phyloP scores from a whole-genome alignment of 2,329 filamentous ascomycete species.

The Cytospora schulzeri region DNA sequence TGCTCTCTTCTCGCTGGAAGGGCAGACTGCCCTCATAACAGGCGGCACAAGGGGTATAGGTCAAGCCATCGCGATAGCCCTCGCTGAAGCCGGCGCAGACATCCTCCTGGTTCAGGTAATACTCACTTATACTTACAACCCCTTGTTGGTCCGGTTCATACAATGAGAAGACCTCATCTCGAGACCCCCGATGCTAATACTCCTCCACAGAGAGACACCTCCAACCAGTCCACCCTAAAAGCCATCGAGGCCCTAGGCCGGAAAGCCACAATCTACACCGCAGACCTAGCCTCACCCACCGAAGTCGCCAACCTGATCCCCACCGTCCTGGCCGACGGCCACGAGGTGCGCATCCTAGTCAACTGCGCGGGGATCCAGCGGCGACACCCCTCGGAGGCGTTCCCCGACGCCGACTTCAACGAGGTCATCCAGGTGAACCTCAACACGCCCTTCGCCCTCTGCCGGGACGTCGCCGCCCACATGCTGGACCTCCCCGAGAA shows the following conservation, averaged over 20 bases:
- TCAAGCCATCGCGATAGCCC: constrained; percentile 56
- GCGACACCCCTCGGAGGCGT: constrained; percentile 72
- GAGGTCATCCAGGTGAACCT: constrained; percentile 87
- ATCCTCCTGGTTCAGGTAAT: constrained; percentile 56
- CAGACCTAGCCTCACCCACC: constrained; percentile 64
- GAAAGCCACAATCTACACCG: constrained; percentile 67
- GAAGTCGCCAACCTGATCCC: constrained; percentile 65
- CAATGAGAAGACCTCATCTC: not conserved
- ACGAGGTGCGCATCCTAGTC: constrained; percentile 74
- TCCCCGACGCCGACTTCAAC: constrained; percentile 77
- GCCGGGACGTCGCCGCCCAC: constrained; percentile 76
- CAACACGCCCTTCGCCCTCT: constrained; percentile 75
- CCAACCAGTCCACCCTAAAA: constrained; percentile 55
- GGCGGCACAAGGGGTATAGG: constrained; percentile 62
- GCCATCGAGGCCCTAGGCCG: constrained; percentile 67
- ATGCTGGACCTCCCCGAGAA: constrained; percentile 64
- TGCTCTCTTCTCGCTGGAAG: constrained; percentile 53
- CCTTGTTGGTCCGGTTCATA: too few species aligned
- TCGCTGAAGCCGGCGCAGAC: constrained; percentile 62
- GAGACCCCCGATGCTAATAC: not conserved
- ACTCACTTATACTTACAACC: not conserved
- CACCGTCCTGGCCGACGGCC: constrained; percentile 61
- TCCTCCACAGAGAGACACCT: constrained; percentile 37
- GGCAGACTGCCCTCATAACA: constrained; percentile 60
- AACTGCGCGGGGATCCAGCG: constrained; percentile 88